Percentiles rank a stretch among this genome's conserved stretches.
phyloP scores from a whole-genome alignment of 371 early-diverging fungal genomes.

The Rhizomucor miehei region DNA sequence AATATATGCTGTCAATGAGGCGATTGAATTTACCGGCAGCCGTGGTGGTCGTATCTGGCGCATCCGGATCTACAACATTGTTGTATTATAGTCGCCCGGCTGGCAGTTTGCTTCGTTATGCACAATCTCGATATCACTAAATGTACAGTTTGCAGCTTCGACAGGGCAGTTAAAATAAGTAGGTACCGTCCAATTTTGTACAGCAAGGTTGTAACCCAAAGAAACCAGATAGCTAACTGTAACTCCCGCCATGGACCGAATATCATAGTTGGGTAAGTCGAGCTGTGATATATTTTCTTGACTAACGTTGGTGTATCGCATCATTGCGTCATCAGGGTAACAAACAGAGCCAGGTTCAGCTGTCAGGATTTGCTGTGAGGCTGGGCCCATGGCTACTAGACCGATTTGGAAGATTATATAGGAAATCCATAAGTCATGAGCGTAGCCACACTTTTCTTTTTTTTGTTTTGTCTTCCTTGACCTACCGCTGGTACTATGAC shows the following conservation, averaged over 20 bases:
- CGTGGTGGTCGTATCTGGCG: not conserved
- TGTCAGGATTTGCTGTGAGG: constrained; percentile 19
- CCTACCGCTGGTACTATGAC: not conserved
- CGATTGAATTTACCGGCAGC: not conserved
- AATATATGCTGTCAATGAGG: not conserved
- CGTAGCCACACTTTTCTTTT: no score
- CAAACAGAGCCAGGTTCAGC: not conserved
- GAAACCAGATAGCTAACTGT: not conserved
- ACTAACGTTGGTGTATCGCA: not conserved
- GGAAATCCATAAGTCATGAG: no score
- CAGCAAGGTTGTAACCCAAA: not conserved
- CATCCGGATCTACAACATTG: not conserved
- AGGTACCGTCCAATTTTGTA: not conserved
- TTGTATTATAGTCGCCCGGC: not conserved
- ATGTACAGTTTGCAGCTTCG: not conserved
- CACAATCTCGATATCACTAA: not conserved
- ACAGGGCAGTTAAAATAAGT: not conserved
- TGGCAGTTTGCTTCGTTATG: not conserved
- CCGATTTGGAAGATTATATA: not conserved
- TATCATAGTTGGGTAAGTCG: not conserved
- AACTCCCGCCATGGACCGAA: not conserved
- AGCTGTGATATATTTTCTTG: not conserved
- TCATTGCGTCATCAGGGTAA: not conserved
- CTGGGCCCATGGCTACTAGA: not conserved
- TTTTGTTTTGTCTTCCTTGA: no score